Conservation (phyloP, 2,329 filamentous ascomycete species). For the Blumeria hordei region DNA sequence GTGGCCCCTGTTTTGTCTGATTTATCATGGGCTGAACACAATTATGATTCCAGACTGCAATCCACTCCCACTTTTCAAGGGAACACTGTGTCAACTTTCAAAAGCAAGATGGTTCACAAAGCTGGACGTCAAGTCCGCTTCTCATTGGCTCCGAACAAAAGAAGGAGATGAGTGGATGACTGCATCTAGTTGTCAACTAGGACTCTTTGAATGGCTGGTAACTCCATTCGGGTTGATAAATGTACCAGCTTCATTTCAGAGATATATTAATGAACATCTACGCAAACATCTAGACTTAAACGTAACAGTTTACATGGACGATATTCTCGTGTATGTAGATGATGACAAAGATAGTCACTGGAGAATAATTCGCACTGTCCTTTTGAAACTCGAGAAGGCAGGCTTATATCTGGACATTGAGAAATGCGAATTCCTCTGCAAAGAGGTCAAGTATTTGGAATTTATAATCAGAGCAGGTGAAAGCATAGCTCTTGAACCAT, state of each 20-base stretch:
- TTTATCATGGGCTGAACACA: conserved; percentile 1
- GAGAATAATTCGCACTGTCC: not conserved
- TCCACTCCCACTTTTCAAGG: not conserved
- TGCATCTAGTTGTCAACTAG: not conserved
- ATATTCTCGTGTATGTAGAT: not conserved
- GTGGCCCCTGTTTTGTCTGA: not conserved
- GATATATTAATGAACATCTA: not conserved
- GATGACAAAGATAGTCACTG: not conserved
- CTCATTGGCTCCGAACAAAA: not conserved
- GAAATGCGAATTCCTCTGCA: not conserved
- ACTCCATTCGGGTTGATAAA: not conserved
- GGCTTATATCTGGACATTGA: not conserved
- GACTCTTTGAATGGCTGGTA: not conserved
- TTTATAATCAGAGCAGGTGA: not conserved
- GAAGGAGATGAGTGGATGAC: not conserved
- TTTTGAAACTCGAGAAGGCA: not conserved
- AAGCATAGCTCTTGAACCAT: not conserved
- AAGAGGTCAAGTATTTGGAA: not conserved
- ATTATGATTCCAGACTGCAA: conserved; percentile 2
- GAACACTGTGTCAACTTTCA: too few relatives aligned
- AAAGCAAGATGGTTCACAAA: too few relatives aligned
- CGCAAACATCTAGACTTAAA: not conserved
- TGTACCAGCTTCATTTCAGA: not conserved
- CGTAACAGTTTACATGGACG: not conserved
- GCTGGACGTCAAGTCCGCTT: not conserved